A percentile compares a stretch with the other conserved stretches of the same genome.
Evolutionary conservation across 2,329 filamentous ascomycete genomes (phyloP).

Genomic region (Penicillium sp.): DNA sequence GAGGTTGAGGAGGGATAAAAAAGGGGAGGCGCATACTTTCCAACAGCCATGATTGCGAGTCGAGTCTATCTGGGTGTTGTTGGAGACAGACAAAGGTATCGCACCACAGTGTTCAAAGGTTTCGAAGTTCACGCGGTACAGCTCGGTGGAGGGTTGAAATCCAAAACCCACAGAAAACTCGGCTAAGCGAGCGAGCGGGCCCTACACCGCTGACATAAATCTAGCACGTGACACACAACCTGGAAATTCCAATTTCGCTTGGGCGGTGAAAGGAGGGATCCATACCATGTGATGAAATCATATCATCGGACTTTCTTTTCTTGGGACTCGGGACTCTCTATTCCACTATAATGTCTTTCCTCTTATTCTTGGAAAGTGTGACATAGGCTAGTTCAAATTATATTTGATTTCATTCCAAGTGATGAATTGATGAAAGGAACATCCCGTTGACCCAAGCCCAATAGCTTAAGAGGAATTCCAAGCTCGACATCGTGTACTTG

Average conservation of each 20-base stretch:
- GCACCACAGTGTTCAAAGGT: constrained; percentile 37
- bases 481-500: too few relatives aligned
- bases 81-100: constrained; percentile 41
- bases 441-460: too few relatives aligned
- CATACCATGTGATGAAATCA: too few relatives aligned
- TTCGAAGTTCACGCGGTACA: constrained; percentile 35
- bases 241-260: constrained; percentile 1
- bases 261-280: background rate
- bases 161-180: constrained; percentile 44
- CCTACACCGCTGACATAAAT: constrained; percentile 32
- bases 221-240: constrained; percentile 17
- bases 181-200: constrained; percentile 40
- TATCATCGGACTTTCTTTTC: too few relatives aligned
- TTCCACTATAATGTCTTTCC: too few relatives aligned
- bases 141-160: constrained; percentile 34
- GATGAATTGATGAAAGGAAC: too few relatives aligned
- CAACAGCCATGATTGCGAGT: constrained; percentile 73
- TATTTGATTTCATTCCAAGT: too few relatives aligned
- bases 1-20: constrained; percentile 7
- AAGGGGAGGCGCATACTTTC: constrained; percentile 55
- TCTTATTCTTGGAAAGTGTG: too few relatives aligned
- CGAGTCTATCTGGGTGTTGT: constrained; percentile 39
- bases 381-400: too few relatives aligned
- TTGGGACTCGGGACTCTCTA: too few relatives aligned
- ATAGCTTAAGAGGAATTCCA: too few relatives aligned